Evolutionary conservation across 169 alveolate genomes (phyloP).

Genomic region (Plasmodium inui): DNA sequence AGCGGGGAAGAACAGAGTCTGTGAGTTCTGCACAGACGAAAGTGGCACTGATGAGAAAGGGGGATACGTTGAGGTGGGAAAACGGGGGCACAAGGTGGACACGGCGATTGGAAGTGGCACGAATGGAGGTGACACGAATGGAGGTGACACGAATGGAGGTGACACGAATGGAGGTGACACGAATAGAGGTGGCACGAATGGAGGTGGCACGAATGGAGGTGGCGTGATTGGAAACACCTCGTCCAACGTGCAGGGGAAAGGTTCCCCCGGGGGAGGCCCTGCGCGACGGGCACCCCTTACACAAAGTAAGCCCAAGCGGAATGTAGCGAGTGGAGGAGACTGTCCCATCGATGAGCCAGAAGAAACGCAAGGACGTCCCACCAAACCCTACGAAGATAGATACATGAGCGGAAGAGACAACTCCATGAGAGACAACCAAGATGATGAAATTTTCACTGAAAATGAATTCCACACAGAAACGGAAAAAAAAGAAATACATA

Average conservation of each 20-base stretch:
- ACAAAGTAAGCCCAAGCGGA: not conserved
- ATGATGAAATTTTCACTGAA: not conserved
- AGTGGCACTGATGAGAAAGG: too few relatives aligned
- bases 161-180: too few relatives aligned
- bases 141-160: too few relatives aligned
- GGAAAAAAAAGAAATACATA: constrained; percentile 11
- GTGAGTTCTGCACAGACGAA: not conserved
- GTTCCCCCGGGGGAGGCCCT: not conserved
- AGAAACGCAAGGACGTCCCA: not conserved
- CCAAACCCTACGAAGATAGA: not conserved
- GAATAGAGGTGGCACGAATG: not conserved
- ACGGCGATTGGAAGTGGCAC: too few relatives aligned
- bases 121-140: too few relatives aligned
- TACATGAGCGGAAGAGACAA: not conserved
- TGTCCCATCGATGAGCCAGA: not conserved
- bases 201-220: not conserved
- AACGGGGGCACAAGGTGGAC: not conserved
- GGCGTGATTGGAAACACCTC: not conserved
- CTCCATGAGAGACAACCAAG: too few relatives aligned
- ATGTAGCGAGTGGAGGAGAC: not conserved
- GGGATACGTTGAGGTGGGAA: too few relatives aligned
- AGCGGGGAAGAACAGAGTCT: too few relatives aligned
- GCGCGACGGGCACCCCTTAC: not conserved
- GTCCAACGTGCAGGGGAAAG: not conserved
- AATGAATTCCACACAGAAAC: constrained; percentile 8